phyloP scores from a whole-genome alignment of 2,329 filamentous ascomycete species.

The Juglanconis sp. region DNA sequence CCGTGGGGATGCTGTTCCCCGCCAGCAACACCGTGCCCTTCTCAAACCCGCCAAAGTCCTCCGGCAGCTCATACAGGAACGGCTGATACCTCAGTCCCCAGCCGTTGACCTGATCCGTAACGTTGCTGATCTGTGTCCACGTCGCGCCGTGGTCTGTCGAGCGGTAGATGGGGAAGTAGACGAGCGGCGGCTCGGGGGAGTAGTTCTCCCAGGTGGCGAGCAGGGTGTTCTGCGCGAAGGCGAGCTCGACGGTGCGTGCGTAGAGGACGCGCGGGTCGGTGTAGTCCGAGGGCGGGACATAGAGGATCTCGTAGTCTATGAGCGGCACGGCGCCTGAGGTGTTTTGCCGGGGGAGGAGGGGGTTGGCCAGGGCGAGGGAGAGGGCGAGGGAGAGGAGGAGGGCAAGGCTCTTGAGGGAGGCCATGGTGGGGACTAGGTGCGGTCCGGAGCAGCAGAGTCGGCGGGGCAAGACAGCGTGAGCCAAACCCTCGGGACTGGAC shows the following conservation, averaged over 20 bases:
- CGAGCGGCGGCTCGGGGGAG: slow-evolving; percentile 51
- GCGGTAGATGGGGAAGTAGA: slow-evolving; percentile 53
- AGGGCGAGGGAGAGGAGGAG: slow-evolving; percentile 22
- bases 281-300: slow-evolving; percentile 40
- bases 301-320: slow-evolving; percentile 33
- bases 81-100: slow-evolving; percentile 70
- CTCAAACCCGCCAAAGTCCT: slow-evolving; percentile 53
- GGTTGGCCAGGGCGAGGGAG: slow-evolving; percentile 19
- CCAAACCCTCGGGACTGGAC: background rate
- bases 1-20: slow-evolving; percentile 52
- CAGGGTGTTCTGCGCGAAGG: slow-evolving; percentile 41
- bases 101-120: slow-evolving; percentile 61
- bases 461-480: slow-evolving; percentile 19
- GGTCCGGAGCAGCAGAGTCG: slow-evolving; percentile 15
- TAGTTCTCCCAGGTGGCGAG: slow-evolving; percentile 57
- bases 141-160: slow-evolving; percentile 53
- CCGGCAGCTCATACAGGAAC: slow-evolving; percentile 61
- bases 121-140: slow-evolving; percentile 61
- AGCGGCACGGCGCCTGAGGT: background rate
- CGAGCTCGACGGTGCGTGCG: slow-evolving; percentile 41
- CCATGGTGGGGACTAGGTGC: slow-evolving; percentile 10
- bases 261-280: slow-evolving; percentile 43
- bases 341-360: background rate
- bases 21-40: slow-evolving; percentile 62
- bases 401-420: slow-evolving; percentile 21